These are phyloP conservation scores for Sarocladium strictum DNA, from an alignment of 2,329 filamentous ascomycete species.

Conservation along the genomic window DNA sequence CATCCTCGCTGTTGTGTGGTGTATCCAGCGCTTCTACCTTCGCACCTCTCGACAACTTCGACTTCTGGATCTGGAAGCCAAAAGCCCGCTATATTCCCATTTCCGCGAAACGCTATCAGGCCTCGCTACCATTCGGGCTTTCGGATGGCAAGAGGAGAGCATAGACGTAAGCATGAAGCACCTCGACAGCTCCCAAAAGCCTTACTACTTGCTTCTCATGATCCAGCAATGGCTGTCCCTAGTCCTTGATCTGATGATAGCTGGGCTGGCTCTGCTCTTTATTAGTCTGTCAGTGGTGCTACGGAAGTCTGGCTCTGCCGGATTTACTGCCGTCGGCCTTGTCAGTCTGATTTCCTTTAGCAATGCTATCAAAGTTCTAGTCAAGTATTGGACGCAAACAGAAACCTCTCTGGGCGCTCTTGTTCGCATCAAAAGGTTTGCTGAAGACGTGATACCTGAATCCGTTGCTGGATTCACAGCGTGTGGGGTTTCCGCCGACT, in stretches of 20 bases:
- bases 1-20: slow-evolving; percentile 12
- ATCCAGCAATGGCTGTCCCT: slow-evolving; percentile 52
- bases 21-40: slow-evolving; percentile 31
- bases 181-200: slow-evolving; percentile 46
- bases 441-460: slow-evolving; percentile 17
- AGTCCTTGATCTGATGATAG: slow-evolving; percentile 41
- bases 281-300: slow-evolving; percentile 38
- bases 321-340: slow-evolving; percentile 29
- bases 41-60: slow-evolving; percentile 47
- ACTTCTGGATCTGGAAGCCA: slow-evolving; percentile 45
- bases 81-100: slow-evolving; percentile 41
- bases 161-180: slow-evolving; percentile 28
- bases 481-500: slow-evolving; percentile 15
- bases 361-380: slow-evolving; percentile 15
- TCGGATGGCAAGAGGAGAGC: slow-evolving; percentile 32
- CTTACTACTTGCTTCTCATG: slow-evolving; percentile 48
- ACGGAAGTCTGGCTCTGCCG: slow-evolving; percentile 19
- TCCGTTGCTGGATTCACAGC: slow-evolving; percentile 11
- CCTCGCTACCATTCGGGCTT: slow-evolving; percentile 42
- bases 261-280: slow-evolving; percentile 36
- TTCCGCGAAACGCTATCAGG: slow-evolving; percentile 42
- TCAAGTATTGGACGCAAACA: slow-evolving; percentile 25
- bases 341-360: slow-evolving; percentile 31
- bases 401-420: slow-evolving; percentile 23
- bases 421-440: slow-evolving; percentile 20